A percentile compares a stretch with the other conserved stretches of the same genome.
Evolutionary conservation across 2,329 filamentous ascomycete species (phyloP).

Genomic region (Sclerotinia glacialis): DNA sequence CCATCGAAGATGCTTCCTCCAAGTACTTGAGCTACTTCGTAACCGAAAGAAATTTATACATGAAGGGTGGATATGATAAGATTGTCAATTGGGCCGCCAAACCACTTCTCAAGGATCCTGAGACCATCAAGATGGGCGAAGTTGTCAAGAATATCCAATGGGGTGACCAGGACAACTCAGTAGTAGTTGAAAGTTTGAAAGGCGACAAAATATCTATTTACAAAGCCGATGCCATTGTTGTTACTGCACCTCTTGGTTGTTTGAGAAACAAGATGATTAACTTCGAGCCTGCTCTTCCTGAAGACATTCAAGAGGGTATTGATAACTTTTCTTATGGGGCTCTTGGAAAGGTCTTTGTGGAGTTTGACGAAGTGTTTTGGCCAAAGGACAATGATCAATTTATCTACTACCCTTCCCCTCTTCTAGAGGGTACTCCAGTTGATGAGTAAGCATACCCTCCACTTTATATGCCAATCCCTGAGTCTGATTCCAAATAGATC

Average conservation of each 20-base stretch:
- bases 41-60: conserved; percentile 46
- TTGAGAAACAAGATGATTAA: conserved; percentile 43
- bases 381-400: conserved; percentile 47
- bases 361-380: conserved; percentile 46
- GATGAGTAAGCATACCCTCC: conserved; percentile 30
- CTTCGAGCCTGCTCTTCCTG: conserved; percentile 43
- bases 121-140: conserved; percentile 42
- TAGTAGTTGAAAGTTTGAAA: conserved; percentile 33
- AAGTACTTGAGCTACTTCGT: conserved; percentile 46
- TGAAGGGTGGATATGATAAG: conserved; percentile 47
- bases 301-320: conserved; percentile 41
- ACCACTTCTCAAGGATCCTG: conserved; percentile 40
- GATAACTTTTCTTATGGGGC: conserved; percentile 44
- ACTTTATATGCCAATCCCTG: no score
- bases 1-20: conserved; percentile 44
- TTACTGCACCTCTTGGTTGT: conserved; percentile 43
- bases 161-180: conserved; percentile 39
- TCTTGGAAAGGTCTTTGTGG: conserved; percentile 46
- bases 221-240: conserved; percentile 43
- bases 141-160: conserved; percentile 43
- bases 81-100: conserved; percentile 45
- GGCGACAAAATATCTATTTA: conserved; percentile 34
- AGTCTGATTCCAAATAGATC: conserved; percentile 22
- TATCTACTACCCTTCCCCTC: conserved; percentile 45
- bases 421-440: conserved; percentile 34